Evolutionary conservation across 805 yeast genomes (phyloP).

Genomic region (Saturnispora hagleri): DNA sequence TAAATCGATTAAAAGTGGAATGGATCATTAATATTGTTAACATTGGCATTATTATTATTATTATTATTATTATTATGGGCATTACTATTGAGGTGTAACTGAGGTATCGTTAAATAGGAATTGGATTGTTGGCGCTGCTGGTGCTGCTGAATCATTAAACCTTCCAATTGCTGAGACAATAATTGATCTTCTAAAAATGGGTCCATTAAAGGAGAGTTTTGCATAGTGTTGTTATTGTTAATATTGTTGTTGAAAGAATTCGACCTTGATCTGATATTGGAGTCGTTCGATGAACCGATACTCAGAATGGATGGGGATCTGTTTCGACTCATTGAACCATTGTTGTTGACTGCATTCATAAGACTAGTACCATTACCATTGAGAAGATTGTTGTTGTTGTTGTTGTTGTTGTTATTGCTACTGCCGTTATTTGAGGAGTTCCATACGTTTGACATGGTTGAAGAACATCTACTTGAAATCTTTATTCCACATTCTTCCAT

Average conservation of each 20-base stretch:
- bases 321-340: constrained; percentile 1
- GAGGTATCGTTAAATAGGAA: not conserved
- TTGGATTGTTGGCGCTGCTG: not conserved
- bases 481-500: constrained; percentile 85
- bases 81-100: not conserved
- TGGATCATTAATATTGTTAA: not conserved
- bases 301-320: constrained; percentile 5
- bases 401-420: constrained; percentile 3
- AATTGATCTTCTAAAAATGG: constrained; percentile 16
- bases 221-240: constrained; percentile 5
- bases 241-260: constrained; percentile 1
- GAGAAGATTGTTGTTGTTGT: not conserved
- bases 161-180: constrained; percentile 24
- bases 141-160: constrained; percentile 9
- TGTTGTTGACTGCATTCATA: constrained; percentile 7
- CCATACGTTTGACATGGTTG: constrained; percentile 4
- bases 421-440: not conserved
- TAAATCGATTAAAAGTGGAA: not conserved
- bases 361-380: not conserved
- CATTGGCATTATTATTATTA: not conserved
- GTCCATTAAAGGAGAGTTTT: not conserved
- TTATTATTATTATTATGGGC: not conserved
- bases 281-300: not conserved
- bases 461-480: constrained; percentile 4
- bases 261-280: constrained; percentile 5